Conservation (phyloP, 2,329 filamentous ascomycete species). For the Pyrenophora seminiperda region DNA sequence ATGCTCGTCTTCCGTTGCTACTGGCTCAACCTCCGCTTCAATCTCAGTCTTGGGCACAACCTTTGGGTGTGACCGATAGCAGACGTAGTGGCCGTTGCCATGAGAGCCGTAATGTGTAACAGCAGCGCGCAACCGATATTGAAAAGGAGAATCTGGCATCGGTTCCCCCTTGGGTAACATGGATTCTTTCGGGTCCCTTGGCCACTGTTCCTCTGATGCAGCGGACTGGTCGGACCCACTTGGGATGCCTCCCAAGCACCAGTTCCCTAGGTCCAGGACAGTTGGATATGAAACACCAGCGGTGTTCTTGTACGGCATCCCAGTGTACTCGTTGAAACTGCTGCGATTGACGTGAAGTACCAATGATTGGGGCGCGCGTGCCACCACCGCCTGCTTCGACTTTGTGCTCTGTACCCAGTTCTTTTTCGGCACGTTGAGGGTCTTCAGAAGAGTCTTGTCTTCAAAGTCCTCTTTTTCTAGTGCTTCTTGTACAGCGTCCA, state of each 20-base stretch:
- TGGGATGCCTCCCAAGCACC: slow-evolving; percentile 72
- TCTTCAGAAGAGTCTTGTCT: slow-evolving; percentile 57
- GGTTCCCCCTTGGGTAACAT: slow-evolving; percentile 65
- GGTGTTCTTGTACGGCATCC: slow-evolving; percentile 80
- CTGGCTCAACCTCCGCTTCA: slow-evolving; percentile 2
- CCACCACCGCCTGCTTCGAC: slow-evolving; percentile 85
- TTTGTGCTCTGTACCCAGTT: slow-evolving; percentile 79
- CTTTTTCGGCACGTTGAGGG: slow-evolving; percentile 58
- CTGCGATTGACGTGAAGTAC: slow-evolving; percentile 91
- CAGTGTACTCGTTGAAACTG: slow-evolving; percentile 83
- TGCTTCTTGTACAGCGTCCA: slow-evolving; percentile 70
- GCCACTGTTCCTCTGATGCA: slow-evolving; percentile 67
- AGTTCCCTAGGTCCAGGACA: slow-evolving; percentile 76
- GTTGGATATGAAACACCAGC: slow-evolving; percentile 78
- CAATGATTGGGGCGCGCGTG: slow-evolving; percentile 77
- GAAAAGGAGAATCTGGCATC: slow-evolving; percentile 43
- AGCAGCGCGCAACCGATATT: slow-evolving; percentile 81
- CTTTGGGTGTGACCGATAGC: slow-evolving; percentile 73
- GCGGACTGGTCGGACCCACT: slow-evolving; percentile 35
- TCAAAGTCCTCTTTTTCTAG: slow-evolving; percentile 78
- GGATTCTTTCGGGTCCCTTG: slow-evolving; percentile 68
- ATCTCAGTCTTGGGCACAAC: not conserved
- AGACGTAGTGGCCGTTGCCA: slow-evolving; percentile 95
- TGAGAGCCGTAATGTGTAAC: slow-evolving; percentile 89
- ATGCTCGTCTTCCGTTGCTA: slow-evolving; percentile 1